These are phyloP conservation scores for Sarcodon sp. DNA, from an alignment of 768 basidiomycete genomes.

Conservation along the genomic window DNA sequence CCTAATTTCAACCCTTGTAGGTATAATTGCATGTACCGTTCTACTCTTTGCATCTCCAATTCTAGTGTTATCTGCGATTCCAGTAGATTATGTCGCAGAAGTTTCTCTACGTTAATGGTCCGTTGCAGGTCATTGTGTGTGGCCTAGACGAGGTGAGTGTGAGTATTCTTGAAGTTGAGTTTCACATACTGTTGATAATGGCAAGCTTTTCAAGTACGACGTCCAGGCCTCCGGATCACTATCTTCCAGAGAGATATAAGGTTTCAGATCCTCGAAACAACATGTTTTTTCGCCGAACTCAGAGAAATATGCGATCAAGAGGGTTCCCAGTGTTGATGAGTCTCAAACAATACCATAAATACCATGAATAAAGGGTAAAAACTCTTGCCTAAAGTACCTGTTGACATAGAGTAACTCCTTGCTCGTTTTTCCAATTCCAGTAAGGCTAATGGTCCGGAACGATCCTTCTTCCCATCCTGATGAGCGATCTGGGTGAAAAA, in stretches of 20 bases:
- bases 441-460: conserved; percentile 61
- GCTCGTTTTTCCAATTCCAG: conserved; percentile 65
- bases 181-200: conserved; percentile 30
- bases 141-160: conserved; percentile 15
- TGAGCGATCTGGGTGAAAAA: conserved; percentile 46
- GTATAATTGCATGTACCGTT: conserved; percentile 47
- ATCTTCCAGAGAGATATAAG: conserved; percentile 42
- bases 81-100: conserved; percentile 49
- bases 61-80: conserved; percentile 38
- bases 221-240: conserved; percentile 38
- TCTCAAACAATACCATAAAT: conserved; percentile 20
- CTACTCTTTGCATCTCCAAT: conserved; percentile 38
- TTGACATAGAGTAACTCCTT: conserved; percentile 29
- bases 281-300: conserved; percentile 71
- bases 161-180: not conserved
- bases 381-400: conserved; percentile 20
- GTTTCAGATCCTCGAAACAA: conserved; percentile 76
- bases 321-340: conserved; percentile 24
- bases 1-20: conserved; percentile 58
- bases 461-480: conserved; percentile 57
- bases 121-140: conserved; percentile 44
- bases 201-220: conserved; percentile 34
- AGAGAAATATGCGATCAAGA: conserved; percentile 58
- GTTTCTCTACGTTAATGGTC: conserved; percentile 63
- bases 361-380: not conserved